These are phyloP conservation scores for Trichophyton verrucosum DNA, from an alignment of 2,329 filamentous ascomycete species.

Conservation along the genomic window DNA sequence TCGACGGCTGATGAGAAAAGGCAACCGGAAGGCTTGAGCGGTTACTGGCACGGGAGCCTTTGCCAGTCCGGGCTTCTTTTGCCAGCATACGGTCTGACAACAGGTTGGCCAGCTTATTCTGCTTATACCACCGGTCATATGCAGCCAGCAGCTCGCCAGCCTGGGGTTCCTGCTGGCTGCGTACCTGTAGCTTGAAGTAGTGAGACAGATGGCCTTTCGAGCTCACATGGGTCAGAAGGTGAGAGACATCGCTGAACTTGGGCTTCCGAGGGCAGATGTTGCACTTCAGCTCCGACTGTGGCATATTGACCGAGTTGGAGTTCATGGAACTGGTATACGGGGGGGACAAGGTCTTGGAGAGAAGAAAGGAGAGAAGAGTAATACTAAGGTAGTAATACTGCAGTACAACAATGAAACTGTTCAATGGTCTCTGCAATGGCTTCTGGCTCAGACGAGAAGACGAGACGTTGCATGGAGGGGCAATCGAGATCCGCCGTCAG, in stretches of 20 bases:
- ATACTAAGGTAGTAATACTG: slow-evolving; percentile 8
- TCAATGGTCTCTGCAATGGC: slow-evolving; percentile 10
- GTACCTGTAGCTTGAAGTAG: slow-evolving; percentile 69
- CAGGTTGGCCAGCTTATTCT: slow-evolving; percentile 56
- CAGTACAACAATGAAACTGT: slow-evolving; percentile 4
- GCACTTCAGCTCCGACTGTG: slow-evolving; percentile 58
- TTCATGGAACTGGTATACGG: not conserved
- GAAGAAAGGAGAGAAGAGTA: slow-evolving; percentile 9
- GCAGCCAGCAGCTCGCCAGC: slow-evolving; percentile 50
- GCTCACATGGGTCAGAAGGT: slow-evolving; percentile 79
- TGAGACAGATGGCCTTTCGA: slow-evolving; percentile 86
- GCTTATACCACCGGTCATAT: slow-evolving; percentile 68
- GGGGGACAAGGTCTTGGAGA: not conserved
- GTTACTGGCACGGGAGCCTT: slow-evolving; percentile 12
- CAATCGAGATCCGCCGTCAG: not conserved
- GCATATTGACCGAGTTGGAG: slow-evolving; percentile 9
- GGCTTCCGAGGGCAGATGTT: slow-evolving; percentile 69
- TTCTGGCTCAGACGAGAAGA: slow-evolving; percentile 14
- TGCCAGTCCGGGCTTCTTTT: slow-evolving; percentile 57
- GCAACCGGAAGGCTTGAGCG: slow-evolving; percentile 4
- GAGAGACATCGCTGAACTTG: slow-evolving; percentile 78
- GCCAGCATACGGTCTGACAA: slow-evolving; percentile 65
- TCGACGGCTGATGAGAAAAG: not conserved
- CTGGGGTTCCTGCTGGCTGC: slow-evolving; percentile 52
- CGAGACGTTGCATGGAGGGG: not conserved